Evolutionary conservation across 805 yeast genomes (phyloP).

Genomic region (Kodamaea kaohsiungensis): DNA sequence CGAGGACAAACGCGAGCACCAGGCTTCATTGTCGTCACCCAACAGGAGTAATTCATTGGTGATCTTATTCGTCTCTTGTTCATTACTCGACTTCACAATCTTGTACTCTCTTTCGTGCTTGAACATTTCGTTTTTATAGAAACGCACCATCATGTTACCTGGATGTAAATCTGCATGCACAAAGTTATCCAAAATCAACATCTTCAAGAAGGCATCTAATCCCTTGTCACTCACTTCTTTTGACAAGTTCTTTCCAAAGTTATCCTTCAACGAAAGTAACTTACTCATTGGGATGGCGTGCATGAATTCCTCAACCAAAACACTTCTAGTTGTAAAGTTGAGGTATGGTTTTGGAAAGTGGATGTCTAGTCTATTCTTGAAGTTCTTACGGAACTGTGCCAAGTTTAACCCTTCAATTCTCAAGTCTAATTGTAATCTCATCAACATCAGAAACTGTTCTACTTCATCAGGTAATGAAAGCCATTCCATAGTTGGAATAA

Average conservation of each 20-base stretch:
- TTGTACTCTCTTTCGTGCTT: constrained; percentile 45
- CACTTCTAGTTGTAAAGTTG: constrained; percentile 62
- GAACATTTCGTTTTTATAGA: constrained; percentile 51
- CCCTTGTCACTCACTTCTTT: constrained; percentile 77
- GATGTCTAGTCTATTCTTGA: constrained; percentile 55
- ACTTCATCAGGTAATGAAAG: constrained; percentile 93
- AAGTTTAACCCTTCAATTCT: constrained; percentile 87
- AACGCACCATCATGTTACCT: constrained; percentile 84
- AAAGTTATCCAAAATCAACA: constrained; percentile 91
- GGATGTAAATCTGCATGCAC: constrained; percentile 97
- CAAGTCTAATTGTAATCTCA: constrained; percentile 86
- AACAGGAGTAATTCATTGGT: constrained; percentile 41
- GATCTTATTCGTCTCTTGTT: constrained; percentile 47
- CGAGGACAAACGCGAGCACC: constrained; percentile 48
- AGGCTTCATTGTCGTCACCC: constrained; percentile 36
- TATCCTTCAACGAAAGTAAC: constrained; percentile 52
- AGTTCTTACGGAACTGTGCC: constrained; percentile 68
- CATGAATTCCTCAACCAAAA: constrained; percentile 83
- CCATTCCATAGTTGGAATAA: constrained; percentile 97
- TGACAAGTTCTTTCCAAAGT: constrained; percentile 54
- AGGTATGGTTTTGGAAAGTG: constrained; percentile 80
- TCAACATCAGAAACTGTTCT: constrained; percentile 77
- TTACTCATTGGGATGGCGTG: constrained; percentile 81
- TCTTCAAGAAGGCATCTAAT: constrained; percentile 86
- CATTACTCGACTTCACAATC: constrained; percentile 43